Base-by-base conservation (phyloP, 1,284 basidiomycete species). In the Fomitopsis pinicola region DNA sequence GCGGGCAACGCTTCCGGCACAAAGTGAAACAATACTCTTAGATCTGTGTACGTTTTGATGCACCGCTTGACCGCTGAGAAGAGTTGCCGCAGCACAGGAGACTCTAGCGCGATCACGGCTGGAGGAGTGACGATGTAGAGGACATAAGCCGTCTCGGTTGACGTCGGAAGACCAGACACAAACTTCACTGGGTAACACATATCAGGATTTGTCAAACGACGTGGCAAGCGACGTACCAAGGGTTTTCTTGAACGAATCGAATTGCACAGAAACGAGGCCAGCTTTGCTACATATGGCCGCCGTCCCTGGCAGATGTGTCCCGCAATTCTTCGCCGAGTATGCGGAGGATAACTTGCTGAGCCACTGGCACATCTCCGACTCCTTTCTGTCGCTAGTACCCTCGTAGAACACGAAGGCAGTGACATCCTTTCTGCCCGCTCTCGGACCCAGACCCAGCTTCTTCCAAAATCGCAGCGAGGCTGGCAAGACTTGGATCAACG, bases 381-480 rank as follows among this genome's bases (percentile, higher is more conserved):
- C 76, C 54, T 78, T 77, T 40, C 80, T 80, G 6, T 75, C 75
- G 2, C 78, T 80, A 40, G 78, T 77, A 38, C 85, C 84, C 66
- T 93, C 90, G 62, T 83, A 88, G 50, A 94, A 74, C 0, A 86
- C 82, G 70, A 86, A 91, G 0, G 83, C 83, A 0, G 78, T 79
- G 1, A 89, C 79, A 64, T 93, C 78, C 73, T 94, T 94, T 57
- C 75, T 76, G 2, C 92, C 92, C 45, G 81, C 79, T 42, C 84
- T 79, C 0, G 92, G 92, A 33, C 80, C 79, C 56, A 95, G 71
- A 0, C 89, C 90, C 35, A 94, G 79, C 69, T 91, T 93, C 63
- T 89, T 85, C 92, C 92, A 94, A 71, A 93, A 94, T 2, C 85
- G 79, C 19, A 94, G 68, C 0, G 90, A 86, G 1, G 88, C 71